Percentiles rank a stretch among this genome's conserved stretches.
Evolutionary conservation across 2,329 filamentous ascomycete genomes (phyloP).

Genomic region (Penicillium nordicum): DNA sequence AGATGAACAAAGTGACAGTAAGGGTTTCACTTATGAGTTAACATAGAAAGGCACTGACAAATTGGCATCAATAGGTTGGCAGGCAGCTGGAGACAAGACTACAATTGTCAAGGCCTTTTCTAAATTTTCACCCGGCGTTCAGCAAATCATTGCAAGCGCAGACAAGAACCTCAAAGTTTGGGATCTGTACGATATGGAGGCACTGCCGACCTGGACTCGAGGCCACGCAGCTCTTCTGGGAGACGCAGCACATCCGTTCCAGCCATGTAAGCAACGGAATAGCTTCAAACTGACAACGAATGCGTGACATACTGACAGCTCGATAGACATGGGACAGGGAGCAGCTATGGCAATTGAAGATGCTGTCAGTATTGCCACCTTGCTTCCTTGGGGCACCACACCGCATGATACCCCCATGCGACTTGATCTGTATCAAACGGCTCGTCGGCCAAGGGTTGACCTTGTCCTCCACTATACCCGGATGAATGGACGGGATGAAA

Average conservation of each 20-base stretch:
- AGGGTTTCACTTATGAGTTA: background rate
- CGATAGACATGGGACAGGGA: conserved; percentile 30
- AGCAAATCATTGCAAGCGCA: conserved; percentile 29
- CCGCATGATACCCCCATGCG: conserved; percentile 15
- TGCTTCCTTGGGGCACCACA: conserved; percentile 21
- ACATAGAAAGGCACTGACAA: background rate
- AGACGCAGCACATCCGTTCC: conserved; percentile 66
- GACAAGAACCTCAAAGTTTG: conserved; percentile 52
- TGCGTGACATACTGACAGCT: background rate
- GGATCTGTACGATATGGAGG: conserved; percentile 60
- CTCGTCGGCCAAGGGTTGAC: conserved; percentile 22
- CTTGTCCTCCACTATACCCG: conserved; percentile 19
- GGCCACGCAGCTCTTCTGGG: conserved; percentile 57
- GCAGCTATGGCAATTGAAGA: conserved; percentile 36
- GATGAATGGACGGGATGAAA: conserved; percentile 24
- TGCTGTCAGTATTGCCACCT: conserved; percentile 26
- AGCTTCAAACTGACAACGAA: background rate
- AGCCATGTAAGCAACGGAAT: conserved; percentile 41
- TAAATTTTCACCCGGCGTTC: conserved; percentile 16
- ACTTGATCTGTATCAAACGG: conserved; percentile 19
- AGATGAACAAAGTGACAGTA: conserved; percentile 25
- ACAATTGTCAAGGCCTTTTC: conserved; percentile 17
- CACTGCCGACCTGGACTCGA: conserved; percentile 54
- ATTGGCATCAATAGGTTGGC: conserved; percentile 14
- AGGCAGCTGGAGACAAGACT: conserved; percentile 18